Conservation (phyloP, 2,329 filamentous ascomycete genomes). For the Trichoderma cornu-damae region DNA sequence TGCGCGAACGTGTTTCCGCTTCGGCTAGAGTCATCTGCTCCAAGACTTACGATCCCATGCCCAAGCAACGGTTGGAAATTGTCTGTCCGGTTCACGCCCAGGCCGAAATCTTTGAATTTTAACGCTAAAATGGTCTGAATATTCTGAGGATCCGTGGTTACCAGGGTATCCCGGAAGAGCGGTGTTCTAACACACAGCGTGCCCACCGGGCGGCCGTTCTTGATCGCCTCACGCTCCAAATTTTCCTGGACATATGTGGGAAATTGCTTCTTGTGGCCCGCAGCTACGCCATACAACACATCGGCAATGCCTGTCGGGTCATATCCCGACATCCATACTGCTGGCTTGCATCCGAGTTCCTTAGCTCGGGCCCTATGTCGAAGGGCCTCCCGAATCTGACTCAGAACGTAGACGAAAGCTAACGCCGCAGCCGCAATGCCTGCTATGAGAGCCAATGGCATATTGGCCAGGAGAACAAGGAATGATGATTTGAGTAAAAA, state of each 20-base stretch:
- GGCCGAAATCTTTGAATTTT: conserved; percentile 27
- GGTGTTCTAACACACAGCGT: conserved; percentile 20
- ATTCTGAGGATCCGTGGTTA: conserved; percentile 27
- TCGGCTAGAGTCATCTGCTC: not conserved
- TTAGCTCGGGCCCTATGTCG: conserved; percentile 17
- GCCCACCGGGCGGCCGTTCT: conserved; percentile 21
- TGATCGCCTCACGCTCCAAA: not conserved
- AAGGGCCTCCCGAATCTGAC: conserved; percentile 6
- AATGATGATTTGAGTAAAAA: not conserved
- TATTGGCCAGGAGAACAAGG: not conserved
- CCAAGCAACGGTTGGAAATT: conserved; percentile 40
- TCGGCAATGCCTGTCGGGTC: conserved; percentile 22
- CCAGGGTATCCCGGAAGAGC: conserved; percentile 22
- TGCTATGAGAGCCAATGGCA: conserved; percentile 2
- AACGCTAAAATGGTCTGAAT: conserved; percentile 28
- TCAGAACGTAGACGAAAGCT: conserved; percentile 17
- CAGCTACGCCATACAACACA: conserved; percentile 15
- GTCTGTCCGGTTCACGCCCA: conserved; percentile 25
- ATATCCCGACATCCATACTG: conserved; percentile 5
- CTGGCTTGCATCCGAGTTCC: conserved; percentile 22
- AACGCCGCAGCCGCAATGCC: conserved; percentile 11
- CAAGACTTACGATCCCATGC: conserved; percentile 31
- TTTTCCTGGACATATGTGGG: conserved; percentile 18
- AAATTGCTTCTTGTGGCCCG: conserved; percentile 21
- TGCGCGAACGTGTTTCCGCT: not conserved